Base-by-base conservation (phyloP, 1,284 basidiomycete species). In the Mycena citricolor region DNA sequence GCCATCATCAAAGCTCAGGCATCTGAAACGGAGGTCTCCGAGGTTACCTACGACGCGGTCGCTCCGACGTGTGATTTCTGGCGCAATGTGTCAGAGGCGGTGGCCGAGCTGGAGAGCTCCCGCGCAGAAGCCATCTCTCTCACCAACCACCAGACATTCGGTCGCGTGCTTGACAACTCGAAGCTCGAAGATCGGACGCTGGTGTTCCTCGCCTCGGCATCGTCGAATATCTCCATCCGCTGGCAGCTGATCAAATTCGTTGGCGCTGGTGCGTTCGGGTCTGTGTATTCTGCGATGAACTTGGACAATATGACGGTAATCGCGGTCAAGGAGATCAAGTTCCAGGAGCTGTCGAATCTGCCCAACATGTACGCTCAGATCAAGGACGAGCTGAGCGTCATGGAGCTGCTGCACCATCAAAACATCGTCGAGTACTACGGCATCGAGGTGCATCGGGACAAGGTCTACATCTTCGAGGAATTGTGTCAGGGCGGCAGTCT, bases 241-340 rank as follows among this genome's bases (percentile, higher is more conserved):
- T 99, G 97, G 97, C 97, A 99, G 66, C 97, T 99, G 66, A 94
- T 95, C 24, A 84, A 89, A 42, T 98, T 97, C 68, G 97, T 99
- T 57, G 97, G 97, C 38, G 86, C 94, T 24, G 97, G 97, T 17
- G 95, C 97, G 8, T 98, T 97, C 61, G 94, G 94, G 16, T 92
- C 88, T 10, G 97, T 99, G n/a, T 99, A 99, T 64, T 79, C 93
- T 31, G 97, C 94, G 16, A 90, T 99, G 68, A 99, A 99, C 62
- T 77, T 99, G 47, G 97, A 99, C 63, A 89, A 92, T 2, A 94
- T 95, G 38, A 90, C 90, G 26, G 83, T 98, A 46, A 98, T 99
- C 94, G 97, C 97, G 4, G 97, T 99, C 61, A 99, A 99, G 70
- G 97, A 99, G 71, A 95, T 99, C 63, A 91, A 94, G 48, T 97